Percentiles rank a stretch among this genome's conserved stretches.
Evolutionary conservation across 768 basidiomycete genomes (phyloP).

Genomic region (Chalciporus sphaerocephalus): DNA sequence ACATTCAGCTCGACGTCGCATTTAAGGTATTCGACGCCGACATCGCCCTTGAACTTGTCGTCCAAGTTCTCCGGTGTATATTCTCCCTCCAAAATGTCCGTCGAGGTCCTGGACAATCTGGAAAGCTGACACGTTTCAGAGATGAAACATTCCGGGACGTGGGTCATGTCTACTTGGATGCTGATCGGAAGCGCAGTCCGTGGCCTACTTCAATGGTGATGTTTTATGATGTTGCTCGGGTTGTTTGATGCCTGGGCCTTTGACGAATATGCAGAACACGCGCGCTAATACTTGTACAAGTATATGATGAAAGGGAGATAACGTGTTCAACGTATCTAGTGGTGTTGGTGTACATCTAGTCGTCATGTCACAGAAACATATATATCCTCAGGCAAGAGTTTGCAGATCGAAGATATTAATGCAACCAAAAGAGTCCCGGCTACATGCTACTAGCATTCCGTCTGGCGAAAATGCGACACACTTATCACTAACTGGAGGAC

Average conservation of each 20-base stretch:
- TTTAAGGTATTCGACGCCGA: slow-evolving; percentile 49
- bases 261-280: no score
- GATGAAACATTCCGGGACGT: slow-evolving; percentile 45
- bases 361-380: no score
- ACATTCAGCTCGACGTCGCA: slow-evolving; percentile 46
- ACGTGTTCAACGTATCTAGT: no score
- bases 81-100: slow-evolving; percentile 54
- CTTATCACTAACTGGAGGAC: not conserved
- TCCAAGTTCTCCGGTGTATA: slow-evolving; percentile 62
- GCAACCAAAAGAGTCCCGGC: not conserved
- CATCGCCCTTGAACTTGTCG: slow-evolving; percentile 55
- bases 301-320: no score
- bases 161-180: slow-evolving; percentile 53
- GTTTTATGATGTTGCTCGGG: slow-evolving; percentile 35
- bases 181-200: slow-evolving; percentile 44
- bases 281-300: no score
- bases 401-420: no score
- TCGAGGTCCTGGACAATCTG: slow-evolving; percentile 67
- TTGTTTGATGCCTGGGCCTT: no score
- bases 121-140: slow-evolving; percentile 55
- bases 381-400: no score
- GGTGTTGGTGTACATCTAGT: no score
- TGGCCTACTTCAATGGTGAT: slow-evolving; percentile 70
- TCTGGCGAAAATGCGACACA: not conserved
- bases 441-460: not conserved